Evolutionary conservation across 106 monocot genomes (phyloP), one percentile per base, ranked within the genome.

Genomic region (Dioscorea zingiberensis): DNA sequence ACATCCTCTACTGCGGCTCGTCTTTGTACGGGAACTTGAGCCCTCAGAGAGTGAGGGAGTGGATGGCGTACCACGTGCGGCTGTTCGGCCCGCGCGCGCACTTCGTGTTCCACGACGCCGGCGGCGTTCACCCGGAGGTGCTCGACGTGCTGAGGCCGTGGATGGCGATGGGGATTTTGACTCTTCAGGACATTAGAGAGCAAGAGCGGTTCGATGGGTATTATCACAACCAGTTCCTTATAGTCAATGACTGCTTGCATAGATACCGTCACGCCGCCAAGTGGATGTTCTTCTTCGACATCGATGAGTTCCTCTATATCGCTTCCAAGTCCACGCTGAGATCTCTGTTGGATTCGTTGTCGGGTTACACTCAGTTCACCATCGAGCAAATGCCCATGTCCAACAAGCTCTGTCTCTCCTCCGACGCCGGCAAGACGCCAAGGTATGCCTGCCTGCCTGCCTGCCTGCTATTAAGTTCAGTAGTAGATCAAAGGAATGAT

Each of bases 191-290:
- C 54, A 57, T 92, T 21, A 66, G 79, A 60, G 87, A 77, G 19
- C 84, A 87, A 72, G 87, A 81, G 77, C 45, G 74, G 68, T 87
- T 82, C 44, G 91, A 92, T 64, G 91, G 91, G 5, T 92, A 92
- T 68, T 92, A 92, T 75, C 84, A 92, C 47, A 92, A 92, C 62
- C 91, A 92, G 75, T 92, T 92, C 76, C 55, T 92, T 64, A 76
- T 87, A 28, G 84, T 87, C 27, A 92, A 92, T 38, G 91, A 92
- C 46, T 92, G 91, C 79, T 46, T 92, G 73, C 81, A 87, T 49
- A 59, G 76, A 47, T 77, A 92, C 53, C 55, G 79, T 24, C 71
- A 78, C 47, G 44, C 15, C 1, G 87, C 91, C 2, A 84, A 82
- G 55, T 92, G 91, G 91, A 82, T 84, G 44, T 84, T 92, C 74